Percentiles rank a stretch among this genome's conserved stretches.
phyloP scores from a whole-genome alignment of 75 land plant genomes.

The Chamaecyparis obtusa region DNA sequence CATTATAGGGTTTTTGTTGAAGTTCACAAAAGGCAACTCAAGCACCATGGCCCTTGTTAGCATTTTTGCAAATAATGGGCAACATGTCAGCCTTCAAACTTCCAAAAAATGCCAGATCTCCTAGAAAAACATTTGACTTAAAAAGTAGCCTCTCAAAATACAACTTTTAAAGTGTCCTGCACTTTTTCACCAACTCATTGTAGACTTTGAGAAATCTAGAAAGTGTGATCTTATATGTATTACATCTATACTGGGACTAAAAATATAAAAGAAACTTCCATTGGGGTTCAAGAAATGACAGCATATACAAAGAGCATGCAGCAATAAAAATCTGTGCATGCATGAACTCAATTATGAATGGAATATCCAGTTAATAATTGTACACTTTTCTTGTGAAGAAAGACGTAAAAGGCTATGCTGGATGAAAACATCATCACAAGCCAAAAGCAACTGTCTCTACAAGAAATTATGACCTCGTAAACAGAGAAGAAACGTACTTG shows the following conservation, averaged over 20 bases:
- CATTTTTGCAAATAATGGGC: neutral
- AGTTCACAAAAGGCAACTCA: neutral
- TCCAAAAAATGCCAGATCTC: neutral
- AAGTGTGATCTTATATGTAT: neutral
- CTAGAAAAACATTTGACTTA: neutral
- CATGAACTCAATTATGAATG: neutral
- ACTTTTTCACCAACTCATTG: neutral
- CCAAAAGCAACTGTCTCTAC: neutral
- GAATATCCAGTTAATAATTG: neutral
- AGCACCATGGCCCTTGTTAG: neutral
- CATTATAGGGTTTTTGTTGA: neutral
- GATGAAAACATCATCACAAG: slow-evolving; percentile 4
- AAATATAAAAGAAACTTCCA: neutral
- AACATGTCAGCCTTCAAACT: neutral
- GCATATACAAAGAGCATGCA: neutral
- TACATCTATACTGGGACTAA: neutral
- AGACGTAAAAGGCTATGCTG: neutral
- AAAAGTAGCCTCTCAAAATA: neutral
- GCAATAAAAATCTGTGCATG: neutral
- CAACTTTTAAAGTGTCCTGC: neutral
- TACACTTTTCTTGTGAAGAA: neutral
- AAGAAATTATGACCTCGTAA: neutral
- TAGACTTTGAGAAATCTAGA: neutral
- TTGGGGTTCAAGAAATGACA: neutral
- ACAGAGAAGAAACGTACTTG: neutral